Percentiles rank a stretch among this genome's conserved stretches.
Evolutionary conservation across 495 filamentous ascomycete genomes (phyloP).

Genomic region (Lasiosphaeria hispida): DNA sequence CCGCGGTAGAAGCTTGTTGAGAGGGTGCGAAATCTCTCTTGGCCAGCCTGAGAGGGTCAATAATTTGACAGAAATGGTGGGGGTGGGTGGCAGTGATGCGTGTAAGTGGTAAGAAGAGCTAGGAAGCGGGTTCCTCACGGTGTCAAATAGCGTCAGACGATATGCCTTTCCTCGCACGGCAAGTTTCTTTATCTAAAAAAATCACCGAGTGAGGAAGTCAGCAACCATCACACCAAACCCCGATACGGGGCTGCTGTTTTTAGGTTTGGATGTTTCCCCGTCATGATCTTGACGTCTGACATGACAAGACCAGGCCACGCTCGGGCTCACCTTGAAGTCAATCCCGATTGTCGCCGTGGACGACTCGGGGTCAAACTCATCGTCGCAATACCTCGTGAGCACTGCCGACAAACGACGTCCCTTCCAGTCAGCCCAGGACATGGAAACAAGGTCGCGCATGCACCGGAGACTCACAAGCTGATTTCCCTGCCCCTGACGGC

Average conservation of each 20-base stretch:
- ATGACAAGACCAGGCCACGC: background rate
- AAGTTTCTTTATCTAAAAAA: constrained; percentile 42
- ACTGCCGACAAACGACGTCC: constrained; percentile 12
- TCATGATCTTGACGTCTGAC: background rate
- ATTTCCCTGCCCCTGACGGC: constrained; percentile 54
- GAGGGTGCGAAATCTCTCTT: constrained; percentile 60
- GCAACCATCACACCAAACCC: background rate
- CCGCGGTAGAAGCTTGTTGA: constrained; percentile 61
- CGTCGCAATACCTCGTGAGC: constrained; percentile 49
- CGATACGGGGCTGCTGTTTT: too few relatives aligned
- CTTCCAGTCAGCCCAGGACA: background rate
- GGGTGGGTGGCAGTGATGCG: background rate
- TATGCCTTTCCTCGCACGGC: constrained; percentile 54
- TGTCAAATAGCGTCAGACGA: constrained; percentile 58
- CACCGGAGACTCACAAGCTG: constrained; percentile 42
- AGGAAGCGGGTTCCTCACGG: constrained; percentile 28
- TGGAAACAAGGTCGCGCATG: background rate
- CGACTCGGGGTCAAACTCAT: constrained; percentile 58
- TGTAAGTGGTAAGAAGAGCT: background rate
- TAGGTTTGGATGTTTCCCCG: too few relatives aligned
- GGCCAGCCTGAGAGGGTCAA: constrained; percentile 37
- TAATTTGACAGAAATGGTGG: background rate
- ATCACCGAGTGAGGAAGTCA: background rate
- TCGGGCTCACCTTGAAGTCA: constrained; percentile 54
- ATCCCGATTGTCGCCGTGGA: constrained; percentile 60